Evolutionary conservation across 1,284 basidiomycete species (phyloP).

Genomic region (Stereum hirsutum): DNA sequence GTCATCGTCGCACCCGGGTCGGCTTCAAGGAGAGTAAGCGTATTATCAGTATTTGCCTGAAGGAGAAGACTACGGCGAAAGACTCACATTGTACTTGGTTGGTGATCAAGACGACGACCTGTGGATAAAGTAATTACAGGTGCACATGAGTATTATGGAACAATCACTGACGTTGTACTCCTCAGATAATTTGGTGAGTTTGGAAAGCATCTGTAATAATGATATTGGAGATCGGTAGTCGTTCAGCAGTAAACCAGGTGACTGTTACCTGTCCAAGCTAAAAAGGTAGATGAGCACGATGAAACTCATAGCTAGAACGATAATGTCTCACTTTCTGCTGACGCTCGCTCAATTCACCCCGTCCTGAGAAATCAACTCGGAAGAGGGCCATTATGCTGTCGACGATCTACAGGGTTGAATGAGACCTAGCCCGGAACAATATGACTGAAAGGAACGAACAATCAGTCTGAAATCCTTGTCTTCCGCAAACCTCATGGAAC

Average conservation of each 20-base stretch:
- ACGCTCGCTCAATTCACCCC: slow-evolving; percentile 87
- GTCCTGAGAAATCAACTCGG: slow-evolving; percentile 84
- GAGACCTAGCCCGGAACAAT: background rate
- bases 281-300: background rate
- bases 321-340: slow-evolving; percentile 67
- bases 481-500: slow-evolving; percentile 74
- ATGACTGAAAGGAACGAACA: slow-evolving; percentile 24
- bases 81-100: slow-evolving; percentile 83
- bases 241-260: slow-evolving; percentile 23
- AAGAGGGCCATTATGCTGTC: slow-evolving; percentile 96
- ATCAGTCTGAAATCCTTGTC: slow-evolving; percentile 74
- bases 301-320: background rate
- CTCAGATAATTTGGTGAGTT: slow-evolving; percentile 84
- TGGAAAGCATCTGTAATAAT: slow-evolving; percentile 71
- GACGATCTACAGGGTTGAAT: slow-evolving; percentile 75
- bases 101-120: slow-evolving; percentile 83
- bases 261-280: slow-evolving; percentile 66
- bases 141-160: slow-evolving; percentile 6
- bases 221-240: background rate
- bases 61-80: slow-evolving; percentile 2
- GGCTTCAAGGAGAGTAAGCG: slow-evolving; percentile 28
- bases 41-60: background rate
- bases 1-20: slow-evolving; percentile 93
- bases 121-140: slow-evolving; percentile 4
- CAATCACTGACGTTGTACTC: slow-evolving; percentile 63